Base-by-base conservation (phyloP, 1,284 basidiomycete species). In the Exobasidium cylindrosporum region DNA sequence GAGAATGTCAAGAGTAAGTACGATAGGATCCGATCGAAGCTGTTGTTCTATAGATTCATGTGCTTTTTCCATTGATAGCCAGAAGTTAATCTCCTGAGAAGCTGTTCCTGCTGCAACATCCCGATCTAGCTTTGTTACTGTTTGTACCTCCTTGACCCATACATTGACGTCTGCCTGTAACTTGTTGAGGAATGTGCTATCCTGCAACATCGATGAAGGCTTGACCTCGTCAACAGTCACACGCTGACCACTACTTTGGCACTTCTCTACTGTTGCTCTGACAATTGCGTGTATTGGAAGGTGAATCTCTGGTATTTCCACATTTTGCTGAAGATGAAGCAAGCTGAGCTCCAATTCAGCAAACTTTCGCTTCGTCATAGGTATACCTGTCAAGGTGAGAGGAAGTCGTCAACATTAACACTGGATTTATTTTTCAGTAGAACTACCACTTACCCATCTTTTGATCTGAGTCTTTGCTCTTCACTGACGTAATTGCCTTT, bases 311-410 rank as follows among this genome's bases (percentile, higher is more conserved):
- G 96, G 96, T 53, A 99, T 97, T 82, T 97, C 95, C 68, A 97
- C 94, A 76, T 97, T 97, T 82, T 98, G 95, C 79, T 98, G 96
- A 2, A 98, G 85, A 78, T 98, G 96, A 4, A 97, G 83, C 6
- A 98, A 84, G 4, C 91, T 95, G n/a, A 97, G 83, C 81, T 98
- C 95, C 61, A 98, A 87, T 78, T 99, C 95, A 17, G 95, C 94
- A 78, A 98, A 97, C 82, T 97, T 97, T 84, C 95, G 95, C 86
- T 96, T 97, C 32, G 95, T 94, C 84, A 97, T 92, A 4, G 96
- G 95, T 61, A 98, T 97, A 65, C 92, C 89, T 89, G 40, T 57
- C 14, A n/a, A 17, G 55, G 1, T 10, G 55, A 23, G 17, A 57
- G 13, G 28, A 43, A 23, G 54, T 10, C 7, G n/a, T 46, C 45